Percentiles rank a stretch among this genome's conserved stretches.
These are phyloP conservation scores for Leccinum incarnatum DNA, from an alignment of 768 basidiomycete species.

Conservation along the genomic window DNA sequence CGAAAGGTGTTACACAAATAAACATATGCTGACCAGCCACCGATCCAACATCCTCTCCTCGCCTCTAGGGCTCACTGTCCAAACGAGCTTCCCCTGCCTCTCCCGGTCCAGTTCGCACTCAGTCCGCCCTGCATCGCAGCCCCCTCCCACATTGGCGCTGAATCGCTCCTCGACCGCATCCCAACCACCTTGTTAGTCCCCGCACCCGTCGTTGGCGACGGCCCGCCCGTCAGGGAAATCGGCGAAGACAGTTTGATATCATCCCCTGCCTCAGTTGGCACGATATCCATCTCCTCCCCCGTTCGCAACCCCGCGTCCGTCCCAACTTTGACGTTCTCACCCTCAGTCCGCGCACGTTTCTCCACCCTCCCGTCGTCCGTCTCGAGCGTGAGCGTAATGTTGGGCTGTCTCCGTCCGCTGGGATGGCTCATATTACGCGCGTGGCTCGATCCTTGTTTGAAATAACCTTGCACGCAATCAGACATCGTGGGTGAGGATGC, in stretches of 20 bases:
- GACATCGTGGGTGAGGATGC: constrained; percentile 29
- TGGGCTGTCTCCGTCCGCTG: constrained; percentile 29
- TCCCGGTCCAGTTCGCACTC: constrained; percentile 28
- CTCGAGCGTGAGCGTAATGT: constrained; percentile 30
- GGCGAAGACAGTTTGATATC: constrained; percentile 22
- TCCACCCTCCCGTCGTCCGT: constrained; percentile 21
- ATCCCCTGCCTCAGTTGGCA: constrained; percentile 9
- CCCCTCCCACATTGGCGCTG: constrained; percentile 22
- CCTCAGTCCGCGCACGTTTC: constrained; percentile 26
- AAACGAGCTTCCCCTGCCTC: constrained; percentile 28
- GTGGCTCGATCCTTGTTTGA: constrained; percentile 11
- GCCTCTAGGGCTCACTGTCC: constrained; percentile 19
- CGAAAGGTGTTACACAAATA: constrained; percentile 12
- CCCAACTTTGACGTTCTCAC: constrained; percentile 3
- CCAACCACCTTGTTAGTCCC: constrained; percentile 18
- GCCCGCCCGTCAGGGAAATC: constrained; percentile 17
- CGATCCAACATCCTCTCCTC: not conserved
- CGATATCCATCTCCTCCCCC: constrained; percentile 27
- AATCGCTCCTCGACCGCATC: constrained; percentile 25
- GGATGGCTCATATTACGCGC: constrained; percentile 30
- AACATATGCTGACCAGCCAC: not conserved
- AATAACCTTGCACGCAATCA: constrained; percentile 15
- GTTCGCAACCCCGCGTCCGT: constrained; percentile 9
- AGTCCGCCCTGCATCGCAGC: constrained; percentile 20
- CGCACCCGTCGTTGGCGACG: constrained; percentile 13